Percentiles rank a stretch among this genome's conserved stretches.
Evolutionary conservation across 2,329 filamentous ascomycete genomes (phyloP).

Genomic region (Apiospora kogelbergensis): DNA sequence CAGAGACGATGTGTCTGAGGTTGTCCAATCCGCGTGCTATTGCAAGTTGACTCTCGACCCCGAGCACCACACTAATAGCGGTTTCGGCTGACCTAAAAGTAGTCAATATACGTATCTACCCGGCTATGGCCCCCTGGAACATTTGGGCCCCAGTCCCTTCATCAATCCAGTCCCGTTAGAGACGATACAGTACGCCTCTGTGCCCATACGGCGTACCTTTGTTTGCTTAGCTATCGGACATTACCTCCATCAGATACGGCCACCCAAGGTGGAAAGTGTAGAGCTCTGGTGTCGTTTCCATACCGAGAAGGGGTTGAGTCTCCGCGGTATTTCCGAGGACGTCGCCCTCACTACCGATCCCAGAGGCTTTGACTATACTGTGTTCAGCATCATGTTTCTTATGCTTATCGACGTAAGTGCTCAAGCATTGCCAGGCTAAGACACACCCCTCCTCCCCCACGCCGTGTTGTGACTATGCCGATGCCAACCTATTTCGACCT

Average conservation of each 20-base stretch:
- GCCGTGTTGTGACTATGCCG: background rate
- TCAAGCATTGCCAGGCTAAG: too few relatives aligned
- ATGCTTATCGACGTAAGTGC: background rate
- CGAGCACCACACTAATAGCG: background rate
- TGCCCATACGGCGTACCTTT: slow-evolving; percentile 19
- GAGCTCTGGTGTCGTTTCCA: slow-evolving; percentile 10
- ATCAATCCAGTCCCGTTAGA: slow-evolving; percentile 15
- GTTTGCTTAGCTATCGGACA: slow-evolving; percentile 23
- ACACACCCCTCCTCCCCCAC: background rate
- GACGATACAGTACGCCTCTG: slow-evolving; percentile 15
- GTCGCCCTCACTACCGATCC: background rate
- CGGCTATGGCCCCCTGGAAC: slow-evolving; percentile 18
- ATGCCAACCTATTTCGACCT: background rate
- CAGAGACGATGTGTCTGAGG: slow-evolving; percentile 3
- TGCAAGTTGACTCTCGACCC: background rate
- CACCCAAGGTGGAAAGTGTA: background rate
- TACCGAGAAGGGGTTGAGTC: slow-evolving; percentile 5
- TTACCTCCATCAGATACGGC: slow-evolving; percentile 15
- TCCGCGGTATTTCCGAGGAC: background rate
- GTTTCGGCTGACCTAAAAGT: background rate
- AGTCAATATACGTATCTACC: slow-evolving; percentile 34
- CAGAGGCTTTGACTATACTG: background rate
- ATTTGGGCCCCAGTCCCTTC: slow-evolving; percentile 15
- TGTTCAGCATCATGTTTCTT: background rate
- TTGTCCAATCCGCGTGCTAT: slow-evolving; percentile 2